A percentile compares a stretch with the other conserved stretches of the same genome.
phyloP scores from a whole-genome alignment of 805 yeast genomes.

The Candida odintsovae region DNA sequence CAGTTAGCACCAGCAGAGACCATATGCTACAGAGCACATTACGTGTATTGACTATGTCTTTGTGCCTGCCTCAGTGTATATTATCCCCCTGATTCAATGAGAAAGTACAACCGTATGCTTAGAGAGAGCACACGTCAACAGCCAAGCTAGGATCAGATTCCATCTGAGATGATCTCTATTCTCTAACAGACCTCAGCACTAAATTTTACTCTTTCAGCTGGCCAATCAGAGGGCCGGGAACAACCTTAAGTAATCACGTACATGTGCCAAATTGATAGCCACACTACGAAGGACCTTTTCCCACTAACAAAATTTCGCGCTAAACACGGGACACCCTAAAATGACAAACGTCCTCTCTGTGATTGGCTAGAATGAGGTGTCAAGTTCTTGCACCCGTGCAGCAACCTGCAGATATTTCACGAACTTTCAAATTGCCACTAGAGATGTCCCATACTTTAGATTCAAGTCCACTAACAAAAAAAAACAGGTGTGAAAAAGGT shows the following conservation, averaged over 20 bases:
- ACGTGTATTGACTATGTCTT: too few relatives aligned
- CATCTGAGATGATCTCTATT: too few relatives aligned
- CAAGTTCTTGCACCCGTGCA: not conserved
- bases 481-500: constrained; percentile 5
- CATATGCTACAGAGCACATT: too few relatives aligned
- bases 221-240: not conserved
- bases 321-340: constrained; percentile 6
- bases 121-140: too few relatives aligned
- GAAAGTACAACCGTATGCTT: too few relatives aligned
- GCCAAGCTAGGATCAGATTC: too few relatives aligned
- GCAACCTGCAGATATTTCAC: not conserved
- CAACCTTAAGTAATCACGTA: not conserved
- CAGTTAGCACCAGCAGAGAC: too few relatives aligned
- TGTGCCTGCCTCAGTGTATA: too few relatives aligned
- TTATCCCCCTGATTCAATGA: too few relatives aligned
- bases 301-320: constrained; percentile 3
- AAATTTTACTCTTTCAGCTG: too few relatives aligned
- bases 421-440: not conserved
- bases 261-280: not conserved
- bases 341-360: constrained; percentile 6
- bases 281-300: not conserved
- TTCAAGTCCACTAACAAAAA: constrained; percentile 4
- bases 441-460: not conserved
- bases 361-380: constrained; percentile 3
- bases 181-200: too few relatives aligned